Conservation (phyloP, 2,329 filamentous ascomycete genomes). For the Kalaharituber pfeilii region DNA sequence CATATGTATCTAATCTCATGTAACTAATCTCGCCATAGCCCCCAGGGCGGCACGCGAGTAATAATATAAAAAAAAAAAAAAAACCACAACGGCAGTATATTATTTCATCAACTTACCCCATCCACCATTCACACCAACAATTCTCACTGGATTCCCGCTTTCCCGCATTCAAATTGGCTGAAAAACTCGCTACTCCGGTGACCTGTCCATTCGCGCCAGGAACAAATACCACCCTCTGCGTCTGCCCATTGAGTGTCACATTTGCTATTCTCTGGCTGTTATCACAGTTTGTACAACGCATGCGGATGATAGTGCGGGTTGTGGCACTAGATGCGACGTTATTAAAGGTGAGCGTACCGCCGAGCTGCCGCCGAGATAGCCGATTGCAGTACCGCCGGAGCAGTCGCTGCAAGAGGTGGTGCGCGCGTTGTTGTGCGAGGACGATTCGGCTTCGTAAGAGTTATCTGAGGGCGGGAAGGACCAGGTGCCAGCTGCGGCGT, state of each 20-base stretch:
- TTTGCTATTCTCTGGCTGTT: conserved; percentile 35
- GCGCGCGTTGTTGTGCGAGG: conserved; percentile 28
- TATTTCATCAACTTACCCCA: conserved; percentile 28
- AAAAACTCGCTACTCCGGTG: conserved; percentile 33
- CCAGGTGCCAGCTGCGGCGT: conserved; percentile 32
- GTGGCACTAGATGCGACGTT: conserved; percentile 31
- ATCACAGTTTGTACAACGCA: conserved; percentile 42
- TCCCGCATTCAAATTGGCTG: conserved; percentile 34
- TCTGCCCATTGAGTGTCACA: conserved; percentile 39
- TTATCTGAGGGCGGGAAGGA: conserved; percentile 32
- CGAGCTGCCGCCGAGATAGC: conserved; percentile 38
- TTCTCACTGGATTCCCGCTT: conserved; percentile 33
- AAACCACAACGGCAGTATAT: no score
- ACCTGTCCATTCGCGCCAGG: conserved; percentile 32
- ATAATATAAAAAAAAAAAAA: no score
- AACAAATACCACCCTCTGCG: conserved; percentile 38
- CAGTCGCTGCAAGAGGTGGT: conserved; percentile 38
- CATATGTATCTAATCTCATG: no score
- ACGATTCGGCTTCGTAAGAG: conserved; percentile 37
- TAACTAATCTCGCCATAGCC: no score
- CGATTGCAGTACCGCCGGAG: conserved; percentile 34
- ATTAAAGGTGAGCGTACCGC: conserved; percentile 34
- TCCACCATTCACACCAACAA: conserved; percentile 29
- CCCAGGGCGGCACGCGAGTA: no score
- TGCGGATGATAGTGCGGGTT: conserved; percentile 35